Evolutionary conservation across 345 rosid genomes (phyloP).

Genomic region (Combretum micranthum): DNA sequence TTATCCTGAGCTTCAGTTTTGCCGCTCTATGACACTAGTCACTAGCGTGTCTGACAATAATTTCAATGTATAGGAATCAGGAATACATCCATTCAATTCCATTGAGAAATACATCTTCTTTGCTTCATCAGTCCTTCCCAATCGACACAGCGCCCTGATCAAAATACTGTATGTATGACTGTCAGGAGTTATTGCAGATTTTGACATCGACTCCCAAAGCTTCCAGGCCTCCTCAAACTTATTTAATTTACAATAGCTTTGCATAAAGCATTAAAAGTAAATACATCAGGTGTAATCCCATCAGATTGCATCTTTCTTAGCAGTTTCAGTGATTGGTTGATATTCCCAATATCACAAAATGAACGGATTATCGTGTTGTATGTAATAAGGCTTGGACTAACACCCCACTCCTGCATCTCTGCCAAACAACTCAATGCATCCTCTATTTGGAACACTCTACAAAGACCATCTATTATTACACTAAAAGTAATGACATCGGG

Average conservation of each 20-base stretch:
- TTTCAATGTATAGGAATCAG: slow-evolving; percentile 48
- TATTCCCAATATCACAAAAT: slow-evolving; percentile 47
- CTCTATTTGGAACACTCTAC: slow-evolving; percentile 43
- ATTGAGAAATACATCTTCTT: slow-evolving; percentile 42
- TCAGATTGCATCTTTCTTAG: slow-evolving; percentile 50
- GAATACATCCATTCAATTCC: slow-evolving; percentile 54
- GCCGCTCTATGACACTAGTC: slow-evolving; percentile 14
- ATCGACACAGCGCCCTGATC: slow-evolving; percentile 44
- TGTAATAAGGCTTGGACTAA: slow-evolving; percentile 60
- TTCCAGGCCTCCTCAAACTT: slow-evolving; percentile 54
- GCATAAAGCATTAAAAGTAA: slow-evolving; percentile 60
- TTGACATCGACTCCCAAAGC: slow-evolving; percentile 42
- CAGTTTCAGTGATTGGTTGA: slow-evolving; percentile 41
- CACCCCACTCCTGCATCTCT: slow-evolving; percentile 84
- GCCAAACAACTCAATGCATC: slow-evolving; percentile 79
- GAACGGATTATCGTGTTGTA: slow-evolving; percentile 66
- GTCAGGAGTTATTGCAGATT: slow-evolving; percentile 60
- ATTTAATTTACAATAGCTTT: slow-evolving; percentile 49
- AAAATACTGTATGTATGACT: slow-evolving; percentile 45
- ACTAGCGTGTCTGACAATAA: slow-evolving; percentile 33
- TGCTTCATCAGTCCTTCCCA: slow-evolving; percentile 53
- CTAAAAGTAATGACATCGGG: slow-evolving; percentile 81
- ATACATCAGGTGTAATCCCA: slow-evolving; percentile 54
- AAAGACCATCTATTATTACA: slow-evolving; percentile 70
- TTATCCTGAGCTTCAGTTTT: slow-evolving; percentile 26